Conservation (phyloP, 176 grass and related monocot genomes). For the Raddia distichophylla region DNA sequence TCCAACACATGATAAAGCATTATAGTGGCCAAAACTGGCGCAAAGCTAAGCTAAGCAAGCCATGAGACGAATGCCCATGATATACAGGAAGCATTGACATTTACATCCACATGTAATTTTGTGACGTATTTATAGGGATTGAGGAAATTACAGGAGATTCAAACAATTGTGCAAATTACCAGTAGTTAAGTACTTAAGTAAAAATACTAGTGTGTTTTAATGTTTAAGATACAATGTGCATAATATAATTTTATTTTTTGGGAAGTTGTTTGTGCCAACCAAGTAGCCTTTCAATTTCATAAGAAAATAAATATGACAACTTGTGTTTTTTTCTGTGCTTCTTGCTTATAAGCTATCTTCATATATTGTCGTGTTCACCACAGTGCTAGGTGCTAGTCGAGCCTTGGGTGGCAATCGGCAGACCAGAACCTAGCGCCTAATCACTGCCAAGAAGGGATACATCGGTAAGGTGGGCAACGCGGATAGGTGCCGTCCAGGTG, state of each 20-base stretch:
- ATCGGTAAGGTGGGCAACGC: no score
- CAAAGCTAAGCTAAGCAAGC: conserved; percentile 8
- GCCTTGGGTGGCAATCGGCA: no score
- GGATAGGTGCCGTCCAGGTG: no score
- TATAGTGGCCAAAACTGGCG: neutral
- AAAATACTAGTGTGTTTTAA: neutral
- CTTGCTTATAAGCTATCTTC: neutral
- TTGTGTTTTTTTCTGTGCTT: conserved; percentile 11
- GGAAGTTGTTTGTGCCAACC: neutral
- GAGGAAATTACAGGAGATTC: neutral
- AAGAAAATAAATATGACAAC: neutral
- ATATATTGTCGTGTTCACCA: neutral
- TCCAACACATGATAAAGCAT: neutral
- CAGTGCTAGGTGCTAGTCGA: no score
- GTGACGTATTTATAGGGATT: neutral
- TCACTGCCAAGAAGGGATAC: no score
- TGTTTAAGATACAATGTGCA: neutral
- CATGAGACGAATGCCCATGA: neutral
- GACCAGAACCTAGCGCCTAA: no score
- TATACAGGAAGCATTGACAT: neutral
- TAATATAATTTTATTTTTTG: neutral
- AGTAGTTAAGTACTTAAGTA: neutral
- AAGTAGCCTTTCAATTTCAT: neutral
- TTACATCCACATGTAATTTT: neutral
- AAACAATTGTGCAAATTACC: neutral